Evolutionary conservation across 495 filamentous ascomycete species (phyloP).

Genomic region (Aspergillus cavernicola): DNA sequence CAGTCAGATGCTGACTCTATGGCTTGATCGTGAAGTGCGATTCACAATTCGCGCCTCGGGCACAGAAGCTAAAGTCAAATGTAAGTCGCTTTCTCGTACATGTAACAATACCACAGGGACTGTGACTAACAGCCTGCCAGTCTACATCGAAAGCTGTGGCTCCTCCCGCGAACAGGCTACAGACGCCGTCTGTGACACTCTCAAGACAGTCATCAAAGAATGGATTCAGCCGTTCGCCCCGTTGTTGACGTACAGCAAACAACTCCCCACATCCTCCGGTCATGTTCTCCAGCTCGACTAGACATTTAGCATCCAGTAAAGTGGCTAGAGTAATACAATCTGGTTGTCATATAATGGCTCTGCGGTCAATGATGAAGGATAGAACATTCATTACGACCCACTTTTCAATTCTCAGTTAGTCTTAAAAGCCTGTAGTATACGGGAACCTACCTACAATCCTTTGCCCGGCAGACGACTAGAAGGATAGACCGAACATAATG

Average conservation of each 20-base stretch:
- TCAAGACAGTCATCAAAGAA: constrained; percentile 49
- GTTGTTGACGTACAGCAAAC: constrained; percentile 34
- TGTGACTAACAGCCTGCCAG: constrained; percentile 24
- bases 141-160: constrained; percentile 56
- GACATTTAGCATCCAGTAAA: not conserved
- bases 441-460: not conserved
- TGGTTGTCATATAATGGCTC: not conserved
- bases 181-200: constrained; percentile 49
- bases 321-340: not conserved
- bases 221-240: constrained; percentile 53
- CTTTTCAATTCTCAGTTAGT: not conserved
- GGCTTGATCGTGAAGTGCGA: constrained; percentile 54
- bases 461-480: not conserved
- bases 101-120: not conserved
- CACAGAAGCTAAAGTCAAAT: constrained; percentile 68
- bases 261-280: constrained; percentile 41
- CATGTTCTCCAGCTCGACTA: constrained; percentile 29
- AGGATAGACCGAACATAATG: not conserved
- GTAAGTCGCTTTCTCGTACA: constrained; percentile 29
- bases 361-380: not conserved
- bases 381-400: not conserved
- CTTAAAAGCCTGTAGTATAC: not conserved
- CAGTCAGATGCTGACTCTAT: constrained; percentile 70
- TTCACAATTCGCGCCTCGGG: constrained; percentile 68
- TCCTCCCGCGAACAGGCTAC: constrained; percentile 44